A percentile compares a stretch with the other conserved stretches of the same genome.
phyloP scores from a whole-genome alignment of 495 filamentous ascomycete genomes.

The Jackrogersella minutella region DNA sequence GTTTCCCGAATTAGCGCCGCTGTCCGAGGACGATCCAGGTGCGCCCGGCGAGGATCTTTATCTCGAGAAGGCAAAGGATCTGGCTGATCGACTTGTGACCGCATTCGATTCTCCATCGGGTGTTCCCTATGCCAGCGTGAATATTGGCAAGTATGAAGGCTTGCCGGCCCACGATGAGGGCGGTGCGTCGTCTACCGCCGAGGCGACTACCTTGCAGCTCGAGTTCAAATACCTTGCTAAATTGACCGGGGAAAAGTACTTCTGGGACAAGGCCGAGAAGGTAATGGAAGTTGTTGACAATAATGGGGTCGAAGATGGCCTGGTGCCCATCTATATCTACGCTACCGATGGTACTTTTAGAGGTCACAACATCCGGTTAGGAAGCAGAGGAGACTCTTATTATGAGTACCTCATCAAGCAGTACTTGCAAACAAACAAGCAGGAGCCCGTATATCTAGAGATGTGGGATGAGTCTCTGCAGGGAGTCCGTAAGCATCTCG shows the following conservation, averaged over 20 bases:
- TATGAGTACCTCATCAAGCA: constrained; percentile 99
- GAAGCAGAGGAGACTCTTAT: constrained; percentile 93
- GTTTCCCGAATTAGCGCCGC: constrained; percentile 71
- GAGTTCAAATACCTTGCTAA: constrained; percentile 98
- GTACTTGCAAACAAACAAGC: constrained; percentile 87
- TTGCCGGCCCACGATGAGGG: constrained; percentile 80
- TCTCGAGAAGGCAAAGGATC: constrained; percentile 92
- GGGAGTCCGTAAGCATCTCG: constrained; percentile 88
- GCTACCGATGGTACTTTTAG: constrained; percentile 80
- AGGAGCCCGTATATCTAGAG: constrained; percentile 85
- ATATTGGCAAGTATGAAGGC: constrained; percentile 76
- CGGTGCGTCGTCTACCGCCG: constrained; percentile 93
- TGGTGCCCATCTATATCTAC: constrained; percentile 90
- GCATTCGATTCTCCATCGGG: constrained; percentile 89
- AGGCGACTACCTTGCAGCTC: constrained; percentile 89
- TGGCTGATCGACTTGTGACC: constrained; percentile 84
- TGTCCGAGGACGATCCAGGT: constrained; percentile 70
- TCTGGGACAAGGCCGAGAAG: constrained; percentile 89
- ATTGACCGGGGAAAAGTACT: constrained; percentile 88
- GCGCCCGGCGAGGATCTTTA: constrained; percentile 86
- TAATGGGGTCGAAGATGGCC: constrained; percentile 77
- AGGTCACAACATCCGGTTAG: constrained; percentile 86
- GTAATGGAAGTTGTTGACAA: constrained; percentile 90
- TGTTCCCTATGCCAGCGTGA: constrained; percentile 89
- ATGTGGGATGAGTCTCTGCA: constrained; percentile 90